Base-by-base conservation (phyloP, 805 yeast species). In the Clavispora carvajalis region DNA sequence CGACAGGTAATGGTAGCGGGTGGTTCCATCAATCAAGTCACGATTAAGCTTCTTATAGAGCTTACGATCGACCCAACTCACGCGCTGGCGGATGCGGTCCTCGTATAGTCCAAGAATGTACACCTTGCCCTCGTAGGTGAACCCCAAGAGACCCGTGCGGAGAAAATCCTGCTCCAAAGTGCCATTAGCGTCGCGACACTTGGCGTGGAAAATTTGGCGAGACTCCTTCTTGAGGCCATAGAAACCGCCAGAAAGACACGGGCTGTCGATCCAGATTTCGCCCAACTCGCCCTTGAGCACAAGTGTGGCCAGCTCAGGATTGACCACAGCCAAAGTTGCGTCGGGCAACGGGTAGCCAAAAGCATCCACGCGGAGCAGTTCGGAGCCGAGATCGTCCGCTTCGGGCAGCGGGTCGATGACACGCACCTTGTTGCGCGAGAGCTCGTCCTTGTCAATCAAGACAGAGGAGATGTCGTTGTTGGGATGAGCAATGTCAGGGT, bases 261-360 rank as follows among this genome's bases (percentile, higher is more conserved):
- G 91, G 33, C 95, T 83, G 53, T 90, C 96, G n/a, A 93, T 85
- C 98, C 98, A 93, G 24, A 93, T 82, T 60, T 93, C 99, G 21
- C 99, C 99, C 12, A 93, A 86, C 47, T 84, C 87, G 54, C 85
- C 77, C 36, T 75, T 82, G 2, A 80, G 79, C 4, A 87, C 85
- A 13, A 93, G 65, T 2, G 81, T 68, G 26, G 82, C 75, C 43
- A 91, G 87, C 45, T 93, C 98, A 0, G 98, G 98, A 57, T 95
- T 89, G 0, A 93, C 98, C 22, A 93, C 78, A 0, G 97, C 97
- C 23, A 91, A 59, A 0, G 95, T 86, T 0, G 97, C 91, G 64
- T 91, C 96, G 0, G 97, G 96, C 2, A 93, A 60, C 1, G 99
- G 98, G 54, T 74, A 88, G 0, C 99, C 99, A 70, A 91, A 93